Evolutionary conservation across 1,284 basidiomycete species (phyloP).

Genomic region (Trametes pubescens): DNA sequence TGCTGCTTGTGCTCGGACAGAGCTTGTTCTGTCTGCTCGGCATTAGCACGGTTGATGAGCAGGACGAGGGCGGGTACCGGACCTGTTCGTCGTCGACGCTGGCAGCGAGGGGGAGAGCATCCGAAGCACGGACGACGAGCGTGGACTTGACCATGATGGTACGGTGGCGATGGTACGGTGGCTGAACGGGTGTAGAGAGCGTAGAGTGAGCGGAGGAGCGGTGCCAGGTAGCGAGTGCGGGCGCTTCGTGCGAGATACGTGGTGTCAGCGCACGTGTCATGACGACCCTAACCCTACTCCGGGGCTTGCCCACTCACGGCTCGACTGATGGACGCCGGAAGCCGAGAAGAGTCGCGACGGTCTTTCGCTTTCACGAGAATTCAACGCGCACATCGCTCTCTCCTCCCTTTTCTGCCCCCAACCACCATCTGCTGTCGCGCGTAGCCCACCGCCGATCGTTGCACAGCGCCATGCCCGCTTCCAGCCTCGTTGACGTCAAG

Average conservation of each 20-base stretch:
- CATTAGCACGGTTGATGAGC: slow-evolving; percentile 12
- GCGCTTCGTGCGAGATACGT: slow-evolving; percentile 28
- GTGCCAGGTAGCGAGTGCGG: slow-evolving; percentile 18
- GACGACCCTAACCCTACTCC: slow-evolving; percentile 15
- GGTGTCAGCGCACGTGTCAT: slow-evolving; percentile 27
- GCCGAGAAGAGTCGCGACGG: background rate
- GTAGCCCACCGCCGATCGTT: background rate
- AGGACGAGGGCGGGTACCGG: slow-evolving; percentile 32
- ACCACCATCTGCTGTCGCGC: slow-evolving; percentile 7
- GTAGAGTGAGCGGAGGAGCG: slow-evolving; percentile 3
- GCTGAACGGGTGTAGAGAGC: background rate
- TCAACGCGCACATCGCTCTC: background rate
- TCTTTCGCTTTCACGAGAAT: background rate
- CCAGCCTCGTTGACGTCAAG: slow-evolving; percentile 60
- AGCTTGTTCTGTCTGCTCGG: slow-evolving; percentile 83
- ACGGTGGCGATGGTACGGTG: background rate
- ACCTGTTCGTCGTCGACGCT: slow-evolving; percentile 97
- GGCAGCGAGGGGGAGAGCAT: slow-evolving; percentile 92
- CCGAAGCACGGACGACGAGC: slow-evolving; percentile 89
- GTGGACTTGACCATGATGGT: slow-evolving; percentile 87
- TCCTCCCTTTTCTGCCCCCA: background rate
- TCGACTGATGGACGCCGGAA: background rate
- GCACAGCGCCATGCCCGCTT: slow-evolving; percentile 49
- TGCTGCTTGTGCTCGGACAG: slow-evolving; percentile 99
- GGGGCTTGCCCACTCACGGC: background rate